phyloP scores from a whole-genome alignment of 2,329 filamentous ascomycete species.

The Ophiostoma sp. region DNA sequence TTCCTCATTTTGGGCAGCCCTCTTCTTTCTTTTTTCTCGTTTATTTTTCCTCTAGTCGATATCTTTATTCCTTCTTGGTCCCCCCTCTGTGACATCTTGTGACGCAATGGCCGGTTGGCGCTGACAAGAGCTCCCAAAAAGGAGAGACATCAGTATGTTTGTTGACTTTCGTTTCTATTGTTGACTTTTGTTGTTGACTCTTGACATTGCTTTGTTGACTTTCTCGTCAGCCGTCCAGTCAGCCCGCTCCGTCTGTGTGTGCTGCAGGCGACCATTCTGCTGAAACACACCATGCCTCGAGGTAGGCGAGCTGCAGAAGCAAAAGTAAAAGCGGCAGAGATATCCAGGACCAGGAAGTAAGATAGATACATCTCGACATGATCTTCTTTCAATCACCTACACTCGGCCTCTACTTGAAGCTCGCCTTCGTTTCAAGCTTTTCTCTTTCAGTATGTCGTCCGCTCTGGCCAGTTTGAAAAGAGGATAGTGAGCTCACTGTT shows the following conservation, averaged over 20 bases:
- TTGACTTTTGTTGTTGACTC: not conserved
- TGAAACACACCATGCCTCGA: conserved; percentile 21
- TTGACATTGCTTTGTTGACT: not conserved
- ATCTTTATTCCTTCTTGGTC: not conserved
- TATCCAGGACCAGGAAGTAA: not conserved
- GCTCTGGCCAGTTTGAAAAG: not conserved
- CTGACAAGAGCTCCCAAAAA: not conserved
- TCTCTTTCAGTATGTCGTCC: not conserved
- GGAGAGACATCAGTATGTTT: conserved; percentile 17
- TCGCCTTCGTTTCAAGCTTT: not conserved
- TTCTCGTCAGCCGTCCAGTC: conserved; percentile 9
- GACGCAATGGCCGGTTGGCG: not conserved
- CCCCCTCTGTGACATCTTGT: conserved; percentile 4
- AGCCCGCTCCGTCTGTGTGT: not conserved
- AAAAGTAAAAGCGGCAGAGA: not conserved
- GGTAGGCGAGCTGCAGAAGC: conserved; percentile 6
- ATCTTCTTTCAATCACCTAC: not conserved
- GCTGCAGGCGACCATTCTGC: conserved; percentile 11
- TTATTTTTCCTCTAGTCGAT: not conserved
- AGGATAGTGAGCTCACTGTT: not conserved
- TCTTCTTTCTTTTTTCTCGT: not conserved
- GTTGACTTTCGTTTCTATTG: not conserved
- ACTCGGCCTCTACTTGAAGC: not conserved
- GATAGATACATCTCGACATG: not conserved
- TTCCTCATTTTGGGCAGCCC: not conserved